phyloP scores from a whole-genome alignment of 805 yeast species.

The Candida quercuum region DNA sequence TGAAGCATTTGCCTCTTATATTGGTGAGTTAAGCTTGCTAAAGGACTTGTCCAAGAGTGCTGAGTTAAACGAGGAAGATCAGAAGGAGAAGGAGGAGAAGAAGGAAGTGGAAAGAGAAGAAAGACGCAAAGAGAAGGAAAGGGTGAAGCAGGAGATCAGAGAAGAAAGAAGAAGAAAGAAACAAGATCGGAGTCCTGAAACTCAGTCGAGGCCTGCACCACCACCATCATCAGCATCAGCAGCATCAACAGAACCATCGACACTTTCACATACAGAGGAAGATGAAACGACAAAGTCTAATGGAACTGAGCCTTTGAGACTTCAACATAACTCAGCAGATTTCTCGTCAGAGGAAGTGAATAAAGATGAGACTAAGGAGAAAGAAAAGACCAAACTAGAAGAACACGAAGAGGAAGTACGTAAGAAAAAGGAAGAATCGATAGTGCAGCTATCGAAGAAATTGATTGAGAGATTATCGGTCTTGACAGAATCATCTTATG shows the following conservation, averaged over 20 bases:
- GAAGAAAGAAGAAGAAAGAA: background rate
- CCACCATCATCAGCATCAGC: background rate
- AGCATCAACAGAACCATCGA: constrained; percentile 4
- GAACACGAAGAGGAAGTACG: constrained; percentile 75
- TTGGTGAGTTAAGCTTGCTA: constrained; percentile 81
- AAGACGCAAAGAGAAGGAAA: background rate
- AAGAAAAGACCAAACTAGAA: constrained; percentile 43
- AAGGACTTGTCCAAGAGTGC: constrained; percentile 66
- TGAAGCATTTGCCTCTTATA: constrained; percentile 78
- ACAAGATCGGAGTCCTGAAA: no score
- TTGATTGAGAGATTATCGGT: constrained; percentile 50
- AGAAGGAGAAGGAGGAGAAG: constrained; percentile 26
- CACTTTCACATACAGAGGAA: constrained; percentile 4
- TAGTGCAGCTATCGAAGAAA: constrained; percentile 55
- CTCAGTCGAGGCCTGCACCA: no score
- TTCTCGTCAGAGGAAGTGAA: background rate
- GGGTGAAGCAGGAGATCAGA: background rate
- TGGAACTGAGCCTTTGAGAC: background rate
- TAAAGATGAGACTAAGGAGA: constrained; percentile 21
- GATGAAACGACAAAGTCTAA: background rate
- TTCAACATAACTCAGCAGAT: no score
- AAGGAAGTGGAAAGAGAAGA: constrained; percentile 4
- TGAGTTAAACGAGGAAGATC: constrained; percentile 44
- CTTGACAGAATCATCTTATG: constrained; percentile 58
- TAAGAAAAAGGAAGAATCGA: constrained; percentile 57